Percentiles rank a stretch among this genome's conserved stretches.
phyloP scores from a whole-genome alignment of 2,329 filamentous ascomycete species.

The Neofusicoccum sp. region DNA sequence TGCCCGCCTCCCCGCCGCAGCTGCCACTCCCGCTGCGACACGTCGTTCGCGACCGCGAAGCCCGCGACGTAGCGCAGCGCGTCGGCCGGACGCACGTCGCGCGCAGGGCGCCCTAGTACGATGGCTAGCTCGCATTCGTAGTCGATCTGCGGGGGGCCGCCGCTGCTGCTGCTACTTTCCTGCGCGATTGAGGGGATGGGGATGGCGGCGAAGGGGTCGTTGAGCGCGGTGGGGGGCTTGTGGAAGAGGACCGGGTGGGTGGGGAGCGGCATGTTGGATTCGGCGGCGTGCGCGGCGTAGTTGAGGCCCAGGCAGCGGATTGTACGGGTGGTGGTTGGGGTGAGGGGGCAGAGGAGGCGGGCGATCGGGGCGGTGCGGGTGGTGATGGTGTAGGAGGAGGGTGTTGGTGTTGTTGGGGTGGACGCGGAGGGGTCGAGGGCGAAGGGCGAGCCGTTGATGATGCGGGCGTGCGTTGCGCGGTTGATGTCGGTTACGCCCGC shows the following conservation, averaged over 20 bases:
- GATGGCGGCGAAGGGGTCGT: constrained; percentile 64
- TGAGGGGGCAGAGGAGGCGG: constrained; percentile 56
- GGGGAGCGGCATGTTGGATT: constrained; percentile 64
- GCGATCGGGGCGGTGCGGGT: constrained; percentile 30
- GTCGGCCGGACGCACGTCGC: constrained; percentile 49
- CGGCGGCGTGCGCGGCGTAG: constrained; percentile 19
- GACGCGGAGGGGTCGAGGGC: constrained; percentile 61
- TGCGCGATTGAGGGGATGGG: constrained; percentile 66
- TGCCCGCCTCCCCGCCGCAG: constrained; percentile 35
- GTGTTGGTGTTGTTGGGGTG: constrained; percentile 42
- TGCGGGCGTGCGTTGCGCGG: constrained; percentile 58
- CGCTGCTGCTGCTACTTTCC: constrained; percentile 23
- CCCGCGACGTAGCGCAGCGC: constrained; percentile 34
- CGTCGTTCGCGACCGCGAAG: constrained; percentile 63
- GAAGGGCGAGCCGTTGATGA: constrained; percentile 67
- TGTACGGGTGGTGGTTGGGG: neutral
- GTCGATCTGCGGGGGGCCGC: constrained; percentile 61
- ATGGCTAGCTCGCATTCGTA: constrained; percentile 79
- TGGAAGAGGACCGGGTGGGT: constrained; percentile 72
- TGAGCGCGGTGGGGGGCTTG: constrained; percentile 66
- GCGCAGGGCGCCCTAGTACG: constrained; percentile 66
- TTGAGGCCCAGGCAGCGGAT: constrained; percentile 30
- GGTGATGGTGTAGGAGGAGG: neutral
- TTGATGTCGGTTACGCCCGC: constrained; percentile 59
- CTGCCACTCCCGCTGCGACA: constrained; percentile 59